These are phyloP conservation scores for Balamuthia mandrillaris DNA, from an alignment of 208 protist genomes.

Conservation along the genomic window DNA sequence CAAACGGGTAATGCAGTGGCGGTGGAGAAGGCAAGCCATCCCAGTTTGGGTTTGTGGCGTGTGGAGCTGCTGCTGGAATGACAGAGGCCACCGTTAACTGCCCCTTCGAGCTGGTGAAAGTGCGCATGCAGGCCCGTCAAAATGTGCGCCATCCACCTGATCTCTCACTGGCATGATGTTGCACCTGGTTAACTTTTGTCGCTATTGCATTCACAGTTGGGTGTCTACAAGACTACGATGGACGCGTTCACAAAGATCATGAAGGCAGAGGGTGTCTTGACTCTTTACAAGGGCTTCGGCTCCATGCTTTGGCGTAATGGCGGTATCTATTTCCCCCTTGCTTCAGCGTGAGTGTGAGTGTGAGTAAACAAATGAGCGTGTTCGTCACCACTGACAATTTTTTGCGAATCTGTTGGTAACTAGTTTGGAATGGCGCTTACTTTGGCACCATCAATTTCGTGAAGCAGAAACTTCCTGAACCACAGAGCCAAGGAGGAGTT, in stretches of 20 bases:
- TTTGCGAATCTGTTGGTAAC: no score
- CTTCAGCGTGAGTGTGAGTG: no score
- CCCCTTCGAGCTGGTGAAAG: slow-evolving; percentile 72
- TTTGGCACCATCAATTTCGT: slow-evolving; percentile 62
- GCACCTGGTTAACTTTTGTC: neutral
- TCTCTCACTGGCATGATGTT: neutral
- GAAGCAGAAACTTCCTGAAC: neutral
- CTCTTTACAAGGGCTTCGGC: slow-evolving; percentile 65
- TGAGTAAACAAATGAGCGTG: no score
- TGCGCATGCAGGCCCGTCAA: slow-evolving; percentile 67
- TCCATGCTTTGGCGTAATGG: slow-evolving; percentile 65
- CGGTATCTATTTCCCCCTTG: no score
- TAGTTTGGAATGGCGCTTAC: slow-evolving; percentile 67
- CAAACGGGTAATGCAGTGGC: no score
- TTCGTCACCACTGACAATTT: no score
- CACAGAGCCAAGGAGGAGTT: neutral
- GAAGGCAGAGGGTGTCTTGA: slow-evolving; percentile 46
- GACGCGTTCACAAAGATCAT: slow-evolving; percentile 57
- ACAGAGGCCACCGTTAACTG: slow-evolving; percentile 67
- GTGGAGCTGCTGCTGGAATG: slow-evolving; percentile 57
- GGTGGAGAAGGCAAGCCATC: no score
- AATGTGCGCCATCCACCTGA: slow-evolving; percentile 31
- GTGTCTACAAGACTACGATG: slow-evolving; percentile 59
- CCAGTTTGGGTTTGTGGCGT: neutral
- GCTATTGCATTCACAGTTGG: neutral